Conservation (phyloP, 2,329 filamentous ascomycete species). For the Microdochium paspali region DNA sequence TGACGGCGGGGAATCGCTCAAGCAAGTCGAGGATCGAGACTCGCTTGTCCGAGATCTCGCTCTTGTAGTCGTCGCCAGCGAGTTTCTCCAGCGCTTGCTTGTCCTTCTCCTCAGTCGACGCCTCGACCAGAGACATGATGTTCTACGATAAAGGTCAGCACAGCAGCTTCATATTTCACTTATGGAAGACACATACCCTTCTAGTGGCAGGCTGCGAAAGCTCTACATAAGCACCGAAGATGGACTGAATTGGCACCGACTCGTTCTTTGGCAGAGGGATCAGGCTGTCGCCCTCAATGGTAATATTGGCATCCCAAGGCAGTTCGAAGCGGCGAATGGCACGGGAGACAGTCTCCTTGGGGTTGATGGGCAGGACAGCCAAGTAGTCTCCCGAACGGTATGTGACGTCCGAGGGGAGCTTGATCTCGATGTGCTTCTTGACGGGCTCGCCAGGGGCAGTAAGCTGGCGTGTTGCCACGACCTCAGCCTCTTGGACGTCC, state of each 20-base stretch:
- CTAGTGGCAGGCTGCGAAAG: conserved; percentile 49
- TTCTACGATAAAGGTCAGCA: conserved; percentile 17
- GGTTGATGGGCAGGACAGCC: conserved; percentile 49
- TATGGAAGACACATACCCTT: conserved; percentile 18
- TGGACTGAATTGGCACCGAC: conserved; percentile 40
- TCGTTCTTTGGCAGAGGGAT: conserved; percentile 31
- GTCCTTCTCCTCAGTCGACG: conserved; percentile 29
- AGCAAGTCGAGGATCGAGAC: conserved; percentile 24
- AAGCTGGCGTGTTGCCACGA: conserved; percentile 32
- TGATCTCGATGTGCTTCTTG: conserved; percentile 40
- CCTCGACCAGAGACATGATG: conserved; percentile 36
- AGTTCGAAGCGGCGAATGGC: conserved; percentile 46
- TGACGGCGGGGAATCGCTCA: conserved; percentile 25
- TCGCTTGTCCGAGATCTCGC: conserved; percentile 32
- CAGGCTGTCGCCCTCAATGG: conserved; percentile 28
- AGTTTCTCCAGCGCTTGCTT: conserved; percentile 30
- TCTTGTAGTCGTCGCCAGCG: conserved; percentile 21
- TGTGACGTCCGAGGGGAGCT: conserved; percentile 39
- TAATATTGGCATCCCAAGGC: conserved; percentile 47
- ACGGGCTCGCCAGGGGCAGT: conserved; percentile 29
- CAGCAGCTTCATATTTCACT: background rate
- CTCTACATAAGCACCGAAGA: conserved; percentile 50
- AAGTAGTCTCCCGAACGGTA: conserved; percentile 56
- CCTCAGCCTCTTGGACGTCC: conserved; percentile 34
- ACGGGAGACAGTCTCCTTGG: conserved; percentile 38